A percentile compares a stretch with the other conserved stretches of the same genome.
Evolutionary conservation across 306 rosid species (phyloP).

Genomic region (Cicer bijugum): DNA sequence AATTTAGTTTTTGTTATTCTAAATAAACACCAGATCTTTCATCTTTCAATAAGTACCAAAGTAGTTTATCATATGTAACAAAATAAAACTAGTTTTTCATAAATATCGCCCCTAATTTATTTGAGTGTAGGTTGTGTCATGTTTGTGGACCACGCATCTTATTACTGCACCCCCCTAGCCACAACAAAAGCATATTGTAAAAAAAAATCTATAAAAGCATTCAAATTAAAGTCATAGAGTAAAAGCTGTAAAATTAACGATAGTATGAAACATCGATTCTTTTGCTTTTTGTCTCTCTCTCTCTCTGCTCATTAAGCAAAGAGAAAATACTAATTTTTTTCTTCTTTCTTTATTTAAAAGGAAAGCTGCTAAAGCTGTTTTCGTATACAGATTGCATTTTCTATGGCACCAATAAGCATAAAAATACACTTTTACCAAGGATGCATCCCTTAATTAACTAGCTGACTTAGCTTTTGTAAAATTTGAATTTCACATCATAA

Average conservation of each 20-base stretch:
- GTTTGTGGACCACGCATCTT: neutral
- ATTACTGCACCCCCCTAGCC: slow-evolving; percentile 1
- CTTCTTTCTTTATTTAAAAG: neutral
- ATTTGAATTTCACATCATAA: neutral
- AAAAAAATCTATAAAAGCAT: slow-evolving; percentile 14
- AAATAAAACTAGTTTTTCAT: too few relatives aligned
- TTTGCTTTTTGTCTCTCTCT: slow-evolving; percentile 30
- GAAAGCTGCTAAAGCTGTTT: slow-evolving; percentile 41
- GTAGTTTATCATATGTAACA: neutral
- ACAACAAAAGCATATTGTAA: slow-evolving; percentile 16
- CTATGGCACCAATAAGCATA: slow-evolving; percentile 5
- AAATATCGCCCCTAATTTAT: neutral
- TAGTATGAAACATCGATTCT: slow-evolving; percentile 34
- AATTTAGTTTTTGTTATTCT: too few relatives aligned
- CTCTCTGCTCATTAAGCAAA: slow-evolving; percentile 15
- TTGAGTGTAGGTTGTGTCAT: neutral
- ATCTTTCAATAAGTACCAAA: too few relatives aligned
- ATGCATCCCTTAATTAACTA: neutral
- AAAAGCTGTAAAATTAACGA: slow-evolving; percentile 40
- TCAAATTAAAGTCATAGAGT: slow-evolving; percentile 42
- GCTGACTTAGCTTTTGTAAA: neutral
- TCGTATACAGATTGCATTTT: slow-evolving; percentile 15
- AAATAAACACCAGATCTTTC: too few relatives aligned
- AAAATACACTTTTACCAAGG: slow-evolving; percentile 4
- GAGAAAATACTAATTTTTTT: slow-evolving; percentile 4